Base-by-base conservation (phyloP, 768 basidiomycete genomes). In the Daedalea quercina region DNA sequence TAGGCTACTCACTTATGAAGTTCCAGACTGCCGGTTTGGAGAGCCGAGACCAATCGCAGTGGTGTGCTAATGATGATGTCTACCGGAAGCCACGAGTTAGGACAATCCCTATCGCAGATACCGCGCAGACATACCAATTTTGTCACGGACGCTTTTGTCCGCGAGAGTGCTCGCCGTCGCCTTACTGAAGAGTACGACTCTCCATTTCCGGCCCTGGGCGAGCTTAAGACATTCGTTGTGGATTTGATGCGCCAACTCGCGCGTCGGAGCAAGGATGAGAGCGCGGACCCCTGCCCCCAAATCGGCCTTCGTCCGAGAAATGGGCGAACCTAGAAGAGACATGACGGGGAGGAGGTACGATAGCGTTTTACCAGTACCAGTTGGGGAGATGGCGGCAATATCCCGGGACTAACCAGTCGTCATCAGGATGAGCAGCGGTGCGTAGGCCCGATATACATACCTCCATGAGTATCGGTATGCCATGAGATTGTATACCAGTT, bases 281-380 rank as follows among this genome's bases (percentile, higher is more conserved):
- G 89, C 90, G 52, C 90, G 78, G 17, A 83, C 82, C 51, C 89
- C 93, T 26, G 63, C 67, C 17, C 80, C 81, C 28, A 65, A 57
- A 17, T 76, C 69, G 24, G 58, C 56, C 50, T 76, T 75, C 34
- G 72, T 64, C 52, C 73, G 77, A 26, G 81, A 70, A 9, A 75
- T 65, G 6, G 90, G 90, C 3, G 74, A 67, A 13, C 69, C 70
- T 6, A 92, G 69, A 17, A 73, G 67, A 11, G 81, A 72, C 54
- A 98, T 78, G 22, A 92, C 75, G 0, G 96, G 94, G 15, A 96
- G 70, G 13, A 96, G 75, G 68, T 97, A 99, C 0, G 94, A 81
- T 6, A 97, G 75, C 0, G 96, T 99, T 73, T 99, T 99, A 54
- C 96, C 96, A 9, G 91, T 94, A 47, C 96, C 96, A 4, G 96